These are phyloP conservation scores for Micromonas commoda DNA, from an alignment of 139 green algal species.

Conservation along the genomic window DNA sequence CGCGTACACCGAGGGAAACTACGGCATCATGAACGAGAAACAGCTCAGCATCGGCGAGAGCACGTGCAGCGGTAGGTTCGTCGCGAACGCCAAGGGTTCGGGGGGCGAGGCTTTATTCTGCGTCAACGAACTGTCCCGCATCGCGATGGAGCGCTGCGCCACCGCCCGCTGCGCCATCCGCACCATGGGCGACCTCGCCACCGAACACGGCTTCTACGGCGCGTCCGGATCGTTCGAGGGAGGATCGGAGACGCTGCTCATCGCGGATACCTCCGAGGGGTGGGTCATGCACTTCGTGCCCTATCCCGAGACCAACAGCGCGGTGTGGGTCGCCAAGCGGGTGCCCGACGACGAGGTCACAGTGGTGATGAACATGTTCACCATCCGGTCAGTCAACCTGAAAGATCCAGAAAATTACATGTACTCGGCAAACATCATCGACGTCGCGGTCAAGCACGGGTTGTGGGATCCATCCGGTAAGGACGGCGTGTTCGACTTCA, in stretches of 20 bases:
- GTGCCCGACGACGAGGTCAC: constrained; percentile 32
- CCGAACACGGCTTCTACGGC: constrained; percentile 35
- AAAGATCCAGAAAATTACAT: constrained; percentile 26
- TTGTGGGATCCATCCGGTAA: constrained; percentile 7
- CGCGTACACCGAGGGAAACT: constrained; percentile 27
- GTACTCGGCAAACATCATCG: constrained; percentile 12
- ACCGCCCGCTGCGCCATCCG: constrained; percentile 24
- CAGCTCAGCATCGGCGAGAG: constrained; percentile 28
- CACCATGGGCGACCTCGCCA: constrained; percentile 28
- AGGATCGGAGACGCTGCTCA: not conserved
- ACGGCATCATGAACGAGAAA: constrained; percentile 31
- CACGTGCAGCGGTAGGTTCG: constrained; percentile 26
- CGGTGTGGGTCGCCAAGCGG: constrained; percentile 32
- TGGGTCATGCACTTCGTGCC: constrained; percentile 26
- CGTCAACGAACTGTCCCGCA: constrained; percentile 28
- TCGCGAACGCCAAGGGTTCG: not conserved
- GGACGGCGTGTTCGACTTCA: constrained; percentile 32
- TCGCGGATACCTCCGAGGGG: constrained; percentile 15
- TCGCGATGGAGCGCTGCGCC: constrained; percentile 33
- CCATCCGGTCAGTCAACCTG: constrained; percentile 31
- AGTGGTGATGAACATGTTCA: constrained; percentile 33
- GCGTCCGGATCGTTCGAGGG: constrained; percentile 18
- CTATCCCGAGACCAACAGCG: not conserved
- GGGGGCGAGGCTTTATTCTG: constrained; percentile 23
- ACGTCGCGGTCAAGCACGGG: constrained; percentile 16